These are phyloP conservation scores for Pseudonectria buxi DNA, from an alignment of 2,329 filamentous ascomycete species.

Conservation along the genomic window DNA sequence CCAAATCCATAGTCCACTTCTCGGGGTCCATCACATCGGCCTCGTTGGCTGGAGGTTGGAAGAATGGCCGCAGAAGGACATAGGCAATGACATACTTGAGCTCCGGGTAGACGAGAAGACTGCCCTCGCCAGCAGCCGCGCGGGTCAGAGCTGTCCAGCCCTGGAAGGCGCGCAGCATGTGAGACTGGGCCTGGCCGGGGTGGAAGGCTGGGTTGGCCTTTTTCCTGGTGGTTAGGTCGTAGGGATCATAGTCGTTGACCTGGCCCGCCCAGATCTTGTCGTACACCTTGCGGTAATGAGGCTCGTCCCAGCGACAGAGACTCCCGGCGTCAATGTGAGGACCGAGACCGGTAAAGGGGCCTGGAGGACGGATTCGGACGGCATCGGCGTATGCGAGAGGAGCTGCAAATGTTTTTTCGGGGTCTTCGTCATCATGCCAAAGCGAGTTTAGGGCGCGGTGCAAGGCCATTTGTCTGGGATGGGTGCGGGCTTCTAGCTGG, in stretches of 20 bases:
- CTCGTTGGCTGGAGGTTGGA: conserved; percentile 24
- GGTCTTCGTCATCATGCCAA: conserved; percentile 28
- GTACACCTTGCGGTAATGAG: conserved; percentile 29
- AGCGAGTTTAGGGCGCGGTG: conserved; percentile 29
- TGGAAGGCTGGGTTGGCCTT: not conserved
- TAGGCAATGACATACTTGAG: conserved; percentile 27
- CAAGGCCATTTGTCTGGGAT: conserved; percentile 29
- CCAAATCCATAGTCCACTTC: conserved; percentile 32
- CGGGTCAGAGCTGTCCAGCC: conserved; percentile 6
- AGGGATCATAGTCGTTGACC: conserved; percentile 28
- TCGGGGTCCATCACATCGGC: conserved; percentile 27
- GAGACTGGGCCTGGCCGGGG: conserved; percentile 3
- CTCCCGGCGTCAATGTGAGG: conserved; percentile 39
- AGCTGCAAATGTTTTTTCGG: conserved; percentile 3
- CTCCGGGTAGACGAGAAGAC: conserved; percentile 3
- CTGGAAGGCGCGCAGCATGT: conserved; percentile 2
- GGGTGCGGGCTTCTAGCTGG: conserved; percentile 29
- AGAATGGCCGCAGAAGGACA: conserved; percentile 36
- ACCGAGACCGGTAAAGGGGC: conserved; percentile 31
- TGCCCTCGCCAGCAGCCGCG: conserved; percentile 1
- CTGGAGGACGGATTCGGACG: conserved; percentile 6
- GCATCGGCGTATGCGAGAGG: conserved; percentile 28
- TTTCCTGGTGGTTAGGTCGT: conserved; percentile 25
- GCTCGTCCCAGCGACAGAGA: conserved; percentile 34
- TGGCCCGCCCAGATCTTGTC: conserved; percentile 27